Evolutionary conservation across 2,329 filamentous ascomycete genomes (phyloP), one percentile per base, ranked within the genome.

Genomic region (Coleophoma cylindrospora): DNA sequence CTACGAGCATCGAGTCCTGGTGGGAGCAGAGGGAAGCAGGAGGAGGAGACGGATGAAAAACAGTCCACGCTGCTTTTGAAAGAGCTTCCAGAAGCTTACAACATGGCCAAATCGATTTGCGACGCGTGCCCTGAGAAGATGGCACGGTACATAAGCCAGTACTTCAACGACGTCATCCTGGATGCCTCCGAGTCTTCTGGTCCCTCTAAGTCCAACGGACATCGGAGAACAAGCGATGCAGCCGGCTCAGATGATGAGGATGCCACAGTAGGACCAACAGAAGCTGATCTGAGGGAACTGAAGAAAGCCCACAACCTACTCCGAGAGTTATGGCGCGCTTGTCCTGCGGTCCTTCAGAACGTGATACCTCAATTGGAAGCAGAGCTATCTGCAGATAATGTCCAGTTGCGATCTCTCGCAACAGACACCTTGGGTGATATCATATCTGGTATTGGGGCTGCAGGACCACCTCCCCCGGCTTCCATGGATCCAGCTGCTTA

Each of bases 361-460:
- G 92, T 99, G 12, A 86, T 99, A 47, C 91, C 91, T 4, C 91
- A 96, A 67, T 76, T 99, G 37, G 92, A 97, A 64, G 88, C 90
- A 34, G 94, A 99, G 70, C 74, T 99, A 47, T 87, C 86, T 3
- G 91, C 91, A 0, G 94, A 99, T 64, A 95, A 95, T 53, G 77
- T 91, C 3, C 84, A 94, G 59, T 74, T 99, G 49, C 87, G 94
- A 48, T 79, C 89, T 52, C 78, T 99, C 50, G 92, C 92, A 2
- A 95, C 92, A 0, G 90, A 97, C 68, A 96, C 94, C 0, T 81
- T 99, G 37, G 94, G 95, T 48, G 92, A 97, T 64, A 91, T 99
- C 76, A 87, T 95, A 22, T 86, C 92, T 38, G 92, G 92, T 6
- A 95, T 97, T 65, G 92, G 92, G 45, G 89, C 92, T 53, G 90